Conservation (phyloP, 768 basidiomycete genomes). For the Psilocybe azurescens region DNA sequence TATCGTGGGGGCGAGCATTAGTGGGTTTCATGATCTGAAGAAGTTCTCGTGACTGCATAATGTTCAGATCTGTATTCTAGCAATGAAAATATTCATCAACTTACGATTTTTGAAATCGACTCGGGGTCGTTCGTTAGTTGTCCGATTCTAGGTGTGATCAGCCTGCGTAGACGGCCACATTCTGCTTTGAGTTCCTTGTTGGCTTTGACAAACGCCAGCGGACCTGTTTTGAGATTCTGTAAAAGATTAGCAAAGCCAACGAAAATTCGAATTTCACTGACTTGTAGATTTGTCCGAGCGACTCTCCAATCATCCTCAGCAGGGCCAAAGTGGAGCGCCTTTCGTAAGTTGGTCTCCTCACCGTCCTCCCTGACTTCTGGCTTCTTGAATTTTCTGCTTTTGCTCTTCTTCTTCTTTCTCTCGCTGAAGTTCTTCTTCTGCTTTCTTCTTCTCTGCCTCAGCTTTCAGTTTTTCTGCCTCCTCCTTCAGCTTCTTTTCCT, state of each 20-base stretch:
- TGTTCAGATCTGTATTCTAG: slow-evolving; percentile 6
- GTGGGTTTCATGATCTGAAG: slow-evolving; percentile 39
- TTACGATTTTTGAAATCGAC: slow-evolving; percentile 68
- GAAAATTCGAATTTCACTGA: slow-evolving; percentile 31
- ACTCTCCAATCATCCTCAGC: slow-evolving; percentile 69
- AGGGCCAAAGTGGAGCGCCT: slow-evolving; percentile 53
- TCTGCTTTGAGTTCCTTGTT: slow-evolving; percentile 57
- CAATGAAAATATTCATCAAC: slow-evolving; percentile 30
- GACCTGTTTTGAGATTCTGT: slow-evolving; percentile 67
- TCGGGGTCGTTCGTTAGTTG: slow-evolving; percentile 77
- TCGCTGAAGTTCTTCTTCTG: slow-evolving; percentile 44
- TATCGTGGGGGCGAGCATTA: slow-evolving; percentile 32
- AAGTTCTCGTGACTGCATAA: slow-evolving; percentile 43
- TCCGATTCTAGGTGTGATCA: slow-evolving; percentile 87
- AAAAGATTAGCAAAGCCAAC: background rate
- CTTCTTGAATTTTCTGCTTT: slow-evolving; percentile 36
- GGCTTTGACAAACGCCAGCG: slow-evolving; percentile 68
- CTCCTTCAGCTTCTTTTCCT: slow-evolving; percentile 49
- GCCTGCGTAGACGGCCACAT: slow-evolving; percentile 73
- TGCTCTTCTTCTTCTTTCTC: slow-evolving; percentile 44
- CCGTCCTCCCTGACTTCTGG: slow-evolving; percentile 37
- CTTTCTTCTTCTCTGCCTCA: slow-evolving; percentile 47
- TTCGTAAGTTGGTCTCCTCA: slow-evolving; percentile 43
- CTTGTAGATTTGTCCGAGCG: slow-evolving; percentile 60
- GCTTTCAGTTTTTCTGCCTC: slow-evolving; percentile 51